Evolutionary conservation across 192 early-diverging fungal genomes (phyloP).

Genomic region (Gamsiella multidivaricata): DNA sequence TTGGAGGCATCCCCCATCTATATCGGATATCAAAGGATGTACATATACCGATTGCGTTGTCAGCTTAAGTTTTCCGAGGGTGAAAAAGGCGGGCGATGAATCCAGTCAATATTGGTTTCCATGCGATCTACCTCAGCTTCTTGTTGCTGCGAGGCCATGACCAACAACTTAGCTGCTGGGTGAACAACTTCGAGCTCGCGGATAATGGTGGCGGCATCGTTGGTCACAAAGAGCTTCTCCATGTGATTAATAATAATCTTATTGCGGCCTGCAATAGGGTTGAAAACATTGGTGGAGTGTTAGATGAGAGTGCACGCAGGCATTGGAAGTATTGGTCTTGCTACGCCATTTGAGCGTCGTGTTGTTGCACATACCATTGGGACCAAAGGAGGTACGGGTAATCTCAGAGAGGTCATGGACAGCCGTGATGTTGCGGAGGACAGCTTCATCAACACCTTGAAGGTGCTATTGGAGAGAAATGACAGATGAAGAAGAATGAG

Average conservation of each 20-base stretch:
- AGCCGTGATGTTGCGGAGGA: constrained; percentile 93
- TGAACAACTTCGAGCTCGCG: constrained; percentile 97
- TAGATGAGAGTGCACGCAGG: too few relatives aligned
- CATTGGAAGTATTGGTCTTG: not conserved
- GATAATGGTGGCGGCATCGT: constrained; percentile 99
- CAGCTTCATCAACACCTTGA: constrained; percentile 97
- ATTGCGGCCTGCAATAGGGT: constrained; percentile 78
- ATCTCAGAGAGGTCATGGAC: constrained; percentile 94
- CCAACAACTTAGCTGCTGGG: constrained; percentile 95
- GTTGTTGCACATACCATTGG: constrained; percentile 80
- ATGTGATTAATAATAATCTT: constrained; percentile 99
- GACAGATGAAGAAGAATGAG: not conserved
- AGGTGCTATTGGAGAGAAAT: constrained; percentile 68
- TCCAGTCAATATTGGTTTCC: not conserved
- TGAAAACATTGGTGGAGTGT: not conserved
- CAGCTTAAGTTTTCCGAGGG: not conserved
- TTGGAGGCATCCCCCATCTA: constrained; percentile 96
- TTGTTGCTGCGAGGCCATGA: constrained; percentile 97
- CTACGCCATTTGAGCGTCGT: not conserved
- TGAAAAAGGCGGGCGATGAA: not conserved
- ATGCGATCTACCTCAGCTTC: constrained; percentile 80
- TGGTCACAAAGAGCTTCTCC: constrained; percentile 98
- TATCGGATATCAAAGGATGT: not conserved
- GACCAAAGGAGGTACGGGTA: constrained; percentile 94
- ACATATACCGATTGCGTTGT: not conserved